Evolutionary conservation across 768 basidiomycete genomes (phyloP).

Genomic region (Suillus subluteus): DNA sequence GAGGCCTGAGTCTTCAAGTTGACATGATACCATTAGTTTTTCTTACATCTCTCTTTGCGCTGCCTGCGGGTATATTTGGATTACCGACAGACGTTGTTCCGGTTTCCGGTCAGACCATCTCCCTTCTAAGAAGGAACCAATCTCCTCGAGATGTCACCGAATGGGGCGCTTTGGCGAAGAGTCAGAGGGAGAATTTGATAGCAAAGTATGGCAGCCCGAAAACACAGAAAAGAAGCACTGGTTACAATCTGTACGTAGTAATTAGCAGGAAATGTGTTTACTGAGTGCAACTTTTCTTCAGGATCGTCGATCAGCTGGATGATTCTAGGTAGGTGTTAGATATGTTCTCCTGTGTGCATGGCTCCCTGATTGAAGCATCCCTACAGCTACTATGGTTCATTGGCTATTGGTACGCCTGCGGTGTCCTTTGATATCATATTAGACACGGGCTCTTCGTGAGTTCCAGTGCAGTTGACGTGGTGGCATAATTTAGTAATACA

Average conservation of each 20-base stretch:
- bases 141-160: constrained; percentile 11
- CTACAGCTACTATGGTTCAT: constrained; percentile 39
- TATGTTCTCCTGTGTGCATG: not conserved
- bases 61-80: constrained; percentile 13
- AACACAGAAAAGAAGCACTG: constrained; percentile 44
- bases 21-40: constrained; percentile 25
- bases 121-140: constrained; percentile 23
- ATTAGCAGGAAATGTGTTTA: constrained; percentile 12
- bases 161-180: constrained; percentile 40
- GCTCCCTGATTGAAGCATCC: constrained; percentile 7
- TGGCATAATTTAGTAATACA: not conserved
- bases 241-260: constrained; percentile 53
- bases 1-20: not conserved
- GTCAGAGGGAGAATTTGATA: constrained; percentile 44
- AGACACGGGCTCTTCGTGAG: constrained; percentile 52
- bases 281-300: constrained; percentile 26
- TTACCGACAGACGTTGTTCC: constrained; percentile 20
- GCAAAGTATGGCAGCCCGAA: constrained; percentile 50
- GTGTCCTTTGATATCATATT: constrained; percentile 52
- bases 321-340: constrained; percentile 59
- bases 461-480: constrained; percentile 5
- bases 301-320: constrained; percentile 62
- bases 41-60: constrained; percentile 16
- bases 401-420: constrained; percentile 50
- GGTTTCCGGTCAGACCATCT: constrained; percentile 22